Evolutionary conservation across 2,329 filamentous ascomycete species (phyloP).

Genomic region (Geoglossum cookeanum): DNA sequence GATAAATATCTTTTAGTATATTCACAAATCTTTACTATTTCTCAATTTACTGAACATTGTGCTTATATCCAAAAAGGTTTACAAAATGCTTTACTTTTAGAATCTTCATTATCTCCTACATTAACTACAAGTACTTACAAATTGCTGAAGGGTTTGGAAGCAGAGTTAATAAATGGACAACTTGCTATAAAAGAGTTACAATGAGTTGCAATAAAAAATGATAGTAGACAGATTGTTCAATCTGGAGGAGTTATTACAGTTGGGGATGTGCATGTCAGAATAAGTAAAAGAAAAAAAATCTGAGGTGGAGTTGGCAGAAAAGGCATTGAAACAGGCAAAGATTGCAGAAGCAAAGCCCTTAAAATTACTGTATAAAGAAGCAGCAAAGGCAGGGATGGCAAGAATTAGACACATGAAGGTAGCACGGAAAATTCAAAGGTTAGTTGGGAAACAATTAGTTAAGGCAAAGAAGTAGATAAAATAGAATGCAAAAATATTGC

Average conservation of each 20-base stretch:
- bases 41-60: background rate
- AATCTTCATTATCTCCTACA: background rate
- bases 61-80: background rate
- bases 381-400: background rate
- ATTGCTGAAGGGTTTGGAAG: background rate
- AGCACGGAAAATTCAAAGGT: background rate
- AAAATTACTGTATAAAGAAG: background rate
- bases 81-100: background rate
- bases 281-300: too few species aligned
- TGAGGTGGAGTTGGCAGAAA: background rate
- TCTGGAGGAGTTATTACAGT: too few species aligned
- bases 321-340: background rate
- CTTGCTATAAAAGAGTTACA: background rate
- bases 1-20: background rate
- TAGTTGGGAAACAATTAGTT: background rate
- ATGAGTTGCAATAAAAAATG: too few species aligned
- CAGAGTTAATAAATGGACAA: background rate
- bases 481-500: background rate
- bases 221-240: too few species aligned
- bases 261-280: too few species aligned
- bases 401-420: background rate
- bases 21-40: background rate
- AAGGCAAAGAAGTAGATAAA: background rate
- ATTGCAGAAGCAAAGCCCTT: background rate
- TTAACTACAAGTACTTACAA: background rate